Evolutionary conservation across 176 grass and related monocot species (phyloP), one percentile per base, ranked within the genome.

Genomic region (Phoenix dactylifera): DNA sequence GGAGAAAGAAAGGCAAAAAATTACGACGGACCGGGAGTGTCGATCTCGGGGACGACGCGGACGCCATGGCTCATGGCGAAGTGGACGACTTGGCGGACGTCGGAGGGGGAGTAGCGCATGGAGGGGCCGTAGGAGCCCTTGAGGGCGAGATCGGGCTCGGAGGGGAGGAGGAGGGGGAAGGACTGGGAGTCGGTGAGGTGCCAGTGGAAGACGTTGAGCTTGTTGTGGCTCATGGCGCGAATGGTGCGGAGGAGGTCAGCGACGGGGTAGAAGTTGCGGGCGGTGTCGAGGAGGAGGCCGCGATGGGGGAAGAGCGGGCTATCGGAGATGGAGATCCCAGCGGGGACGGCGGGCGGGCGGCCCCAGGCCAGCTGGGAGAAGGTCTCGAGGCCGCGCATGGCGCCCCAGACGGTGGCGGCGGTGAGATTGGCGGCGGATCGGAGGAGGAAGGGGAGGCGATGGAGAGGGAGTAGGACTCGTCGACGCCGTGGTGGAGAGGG

Each of bases 171-270:
- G 68, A 96, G 51, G 26, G 86, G 92, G 73, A 96, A 96, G 23
- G 92, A 90, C 35, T 96, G 92, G 4, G 92, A 72, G 60, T 96
- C 92, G 6, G 92, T 85, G 82, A 96, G 74, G 69, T 88, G 84
- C 92, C 81, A 88, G 39, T 97, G 87, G 74, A 91, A 88, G 59
- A 97, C 81, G 44, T 97, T 97, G 72, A 97, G 81, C 87, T 97
- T 91, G 76, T 91, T 91, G 76, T 80, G 69, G 18, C 75, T 86
- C 87, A 97, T 91, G 65, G 87, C 92, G 28, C 84, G 78, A 59
- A 97, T 62, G 59, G 87, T 88, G 55, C 68, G 80, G 7, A 97
- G 58, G 73, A 97, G 82, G 56, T 87, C 86, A 4, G 55, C 50
- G 3, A 97, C 81, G 14, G 84, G 69, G 70, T 88, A 91, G 81